phyloP scores from a whole-genome alignment of 768 basidiomycete species.

The Melanogaster broomeanus region DNA sequence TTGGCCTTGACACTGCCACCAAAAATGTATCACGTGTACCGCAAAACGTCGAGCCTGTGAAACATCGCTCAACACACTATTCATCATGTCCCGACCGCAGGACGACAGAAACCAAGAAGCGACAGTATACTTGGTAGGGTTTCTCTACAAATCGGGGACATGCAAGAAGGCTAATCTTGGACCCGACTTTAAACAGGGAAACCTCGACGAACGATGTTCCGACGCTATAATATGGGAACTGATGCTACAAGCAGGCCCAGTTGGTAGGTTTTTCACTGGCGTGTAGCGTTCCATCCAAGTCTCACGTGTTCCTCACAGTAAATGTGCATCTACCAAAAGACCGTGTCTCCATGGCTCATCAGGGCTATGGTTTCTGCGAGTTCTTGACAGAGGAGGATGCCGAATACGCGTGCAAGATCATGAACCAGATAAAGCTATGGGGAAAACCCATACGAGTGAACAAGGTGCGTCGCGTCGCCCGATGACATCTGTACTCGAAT shows the following conservation, averaged over 20 bases:
- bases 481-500: neutral
- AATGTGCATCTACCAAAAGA: conserved; percentile 99
- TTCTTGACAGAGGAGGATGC: conserved; percentile 99
- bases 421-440: conserved; percentile 99
- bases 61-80: too few relatives aligned
- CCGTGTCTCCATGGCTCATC: conserved; percentile 96
- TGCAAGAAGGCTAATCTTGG: neutral
- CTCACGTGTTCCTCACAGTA: conserved; percentile 46
- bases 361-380: conserved; percentile 99
- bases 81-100: conserved; percentile 53
- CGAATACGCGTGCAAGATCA: conserved; percentile 99
- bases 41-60: too few relatives aligned
- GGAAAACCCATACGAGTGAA: conserved; percentile 99
- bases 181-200: conserved; percentile 64
- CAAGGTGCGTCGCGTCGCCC: conserved; percentile 73
- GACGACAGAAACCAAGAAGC: conserved; percentile 93
- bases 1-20: neutral
- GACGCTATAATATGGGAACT: conserved; percentile 97
- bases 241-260: conserved; percentile 99
- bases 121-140: conserved; percentile 76
- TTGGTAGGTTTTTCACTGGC: conserved; percentile 60
- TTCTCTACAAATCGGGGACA: neutral
- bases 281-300: neutral
- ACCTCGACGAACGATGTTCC: conserved; percentile 92
- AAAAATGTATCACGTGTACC: too few relatives aligned